These are phyloP conservation scores for Thelephora terrestris DNA, from an alignment of 1,284 basidiomycete species.

Conservation along the genomic window DNA sequence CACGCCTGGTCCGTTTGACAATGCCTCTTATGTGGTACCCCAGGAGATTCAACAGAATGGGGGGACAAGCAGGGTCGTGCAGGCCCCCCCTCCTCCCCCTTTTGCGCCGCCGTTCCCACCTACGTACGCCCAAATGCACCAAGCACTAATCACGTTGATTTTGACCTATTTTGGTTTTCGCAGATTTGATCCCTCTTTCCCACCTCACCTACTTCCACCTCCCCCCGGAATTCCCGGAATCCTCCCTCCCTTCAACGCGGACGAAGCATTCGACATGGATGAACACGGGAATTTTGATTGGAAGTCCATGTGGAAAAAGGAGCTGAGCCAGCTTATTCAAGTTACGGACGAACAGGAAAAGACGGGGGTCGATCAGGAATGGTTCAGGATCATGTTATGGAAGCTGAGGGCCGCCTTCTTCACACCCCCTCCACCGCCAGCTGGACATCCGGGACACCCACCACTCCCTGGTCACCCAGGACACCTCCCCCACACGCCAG, in stretches of 20 bases:
- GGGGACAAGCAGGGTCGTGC: conserved; percentile 23
- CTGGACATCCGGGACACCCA: conserved; percentile 8
- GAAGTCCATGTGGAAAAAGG: conserved; percentile 68
- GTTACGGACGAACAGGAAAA: conserved; percentile 72
- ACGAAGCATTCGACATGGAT: conserved; percentile 59
- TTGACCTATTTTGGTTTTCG: not conserved
- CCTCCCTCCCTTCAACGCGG: conserved; percentile 46
- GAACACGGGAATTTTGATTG: conserved; percentile 72
- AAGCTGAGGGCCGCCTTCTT: conserved; percentile 61
- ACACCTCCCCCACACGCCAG: conserved; percentile 7
- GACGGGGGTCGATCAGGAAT: conserved; percentile 63
- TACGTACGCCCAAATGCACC: conserved; percentile 32
- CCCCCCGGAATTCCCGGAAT: conserved; percentile 43
- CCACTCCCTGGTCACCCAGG: conserved; percentile 1
- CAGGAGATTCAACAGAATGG: conserved; percentile 31
- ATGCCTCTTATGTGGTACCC: conserved; percentile 38
- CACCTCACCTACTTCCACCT: conserved; percentile 32
- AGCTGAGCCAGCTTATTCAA: conserved; percentile 60
- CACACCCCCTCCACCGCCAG: conserved; percentile 32
- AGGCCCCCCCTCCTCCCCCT: conserved; percentile 6
- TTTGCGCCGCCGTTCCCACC: conserved; percentile 39
- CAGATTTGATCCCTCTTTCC: conserved; percentile 60
- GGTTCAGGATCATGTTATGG: conserved; percentile 75
- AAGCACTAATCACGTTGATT: conserved; percentile 24
- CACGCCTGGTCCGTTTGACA: conserved; percentile 8